Conservation (phyloP, 75 land plant species). For the Chamaecyparis obtusa region DNA sequence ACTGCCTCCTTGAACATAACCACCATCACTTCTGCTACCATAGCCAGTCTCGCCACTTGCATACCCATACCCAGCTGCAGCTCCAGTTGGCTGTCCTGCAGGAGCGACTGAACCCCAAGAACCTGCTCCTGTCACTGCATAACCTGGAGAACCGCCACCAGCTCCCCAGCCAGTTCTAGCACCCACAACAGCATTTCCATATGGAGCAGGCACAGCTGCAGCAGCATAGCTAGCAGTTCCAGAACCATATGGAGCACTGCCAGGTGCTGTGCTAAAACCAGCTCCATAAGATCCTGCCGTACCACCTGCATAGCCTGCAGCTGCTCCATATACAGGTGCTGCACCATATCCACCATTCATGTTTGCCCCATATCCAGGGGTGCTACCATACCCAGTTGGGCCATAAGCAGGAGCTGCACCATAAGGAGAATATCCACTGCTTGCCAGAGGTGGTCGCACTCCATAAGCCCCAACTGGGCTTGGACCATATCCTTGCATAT, state of each 20-base stretch:
- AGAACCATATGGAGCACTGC: constrained; percentile 9
- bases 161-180: constrained; percentile 14
- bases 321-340: not conserved
- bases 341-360: constrained; percentile 12
- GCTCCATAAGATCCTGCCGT: constrained; percentile 14
- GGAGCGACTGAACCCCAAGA: constrained; percentile 28
- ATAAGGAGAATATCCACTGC: constrained; percentile 42
- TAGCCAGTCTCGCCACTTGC: constrained; percentile 58
- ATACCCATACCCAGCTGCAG: constrained; percentile 60
- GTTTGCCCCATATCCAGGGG: constrained; percentile 4
- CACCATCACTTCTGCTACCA: constrained; percentile 59
- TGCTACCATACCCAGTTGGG: constrained; percentile 14
- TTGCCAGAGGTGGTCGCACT: constrained; percentile 36
- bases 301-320: not conserved
- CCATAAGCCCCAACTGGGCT: constrained; percentile 59
- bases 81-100: constrained; percentile 47
- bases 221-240: constrained; percentile 10
- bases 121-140: constrained; percentile 8
- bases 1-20: constrained; percentile 47
- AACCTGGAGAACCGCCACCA: constrained; percentile 7
- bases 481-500: constrained; percentile 15
- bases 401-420: constrained; percentile 31
- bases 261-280: constrained; percentile 11
- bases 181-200: constrained; percentile 12
- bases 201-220: constrained; percentile 3